A percentile compares a stretch with the other conserved stretches of the same genome.
Conservation (phyloP, 257 asterid species). For the Capsicum chinense region DNA sequence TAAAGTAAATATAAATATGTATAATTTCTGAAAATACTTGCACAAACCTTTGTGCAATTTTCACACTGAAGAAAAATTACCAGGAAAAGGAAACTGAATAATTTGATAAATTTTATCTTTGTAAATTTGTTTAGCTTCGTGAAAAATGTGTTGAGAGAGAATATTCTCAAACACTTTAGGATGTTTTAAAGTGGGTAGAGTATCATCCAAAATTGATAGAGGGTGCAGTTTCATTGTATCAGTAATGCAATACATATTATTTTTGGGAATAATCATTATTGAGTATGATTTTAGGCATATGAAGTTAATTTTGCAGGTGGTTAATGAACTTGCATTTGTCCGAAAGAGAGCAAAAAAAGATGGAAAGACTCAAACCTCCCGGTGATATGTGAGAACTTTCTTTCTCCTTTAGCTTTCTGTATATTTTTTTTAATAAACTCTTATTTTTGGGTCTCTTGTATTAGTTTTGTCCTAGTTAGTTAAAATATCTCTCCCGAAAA, state of each 20-base stretch:
- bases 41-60: not conserved
- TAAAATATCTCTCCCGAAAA: not conserved
- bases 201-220: not conserved
- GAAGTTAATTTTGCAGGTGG: conserved; percentile 56
- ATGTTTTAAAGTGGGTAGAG: not conserved
- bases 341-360: conserved; percentile 45
- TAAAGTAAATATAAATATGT: not conserved
- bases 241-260: not conserved
- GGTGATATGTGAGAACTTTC: conserved; percentile 46
- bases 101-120: not conserved
- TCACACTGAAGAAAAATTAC: not conserved
- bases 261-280: not conserved
- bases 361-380: conserved; percentile 50
- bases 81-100: too few relatives aligned
- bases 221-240: not conserved
- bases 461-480: not conserved
- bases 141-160: not conserved
- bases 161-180: not conserved
- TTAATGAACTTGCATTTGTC: conserved; percentile 67
- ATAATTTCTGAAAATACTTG: not conserved
- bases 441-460: not conserved
- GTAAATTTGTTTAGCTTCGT: not conserved
- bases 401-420: not conserved
- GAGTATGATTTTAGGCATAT: conserved; percentile 7
- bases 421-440: not conserved